Base-by-base conservation (phyloP, 352 stramenopile genomes). In the Halophytophthora batemanensis region DNA sequence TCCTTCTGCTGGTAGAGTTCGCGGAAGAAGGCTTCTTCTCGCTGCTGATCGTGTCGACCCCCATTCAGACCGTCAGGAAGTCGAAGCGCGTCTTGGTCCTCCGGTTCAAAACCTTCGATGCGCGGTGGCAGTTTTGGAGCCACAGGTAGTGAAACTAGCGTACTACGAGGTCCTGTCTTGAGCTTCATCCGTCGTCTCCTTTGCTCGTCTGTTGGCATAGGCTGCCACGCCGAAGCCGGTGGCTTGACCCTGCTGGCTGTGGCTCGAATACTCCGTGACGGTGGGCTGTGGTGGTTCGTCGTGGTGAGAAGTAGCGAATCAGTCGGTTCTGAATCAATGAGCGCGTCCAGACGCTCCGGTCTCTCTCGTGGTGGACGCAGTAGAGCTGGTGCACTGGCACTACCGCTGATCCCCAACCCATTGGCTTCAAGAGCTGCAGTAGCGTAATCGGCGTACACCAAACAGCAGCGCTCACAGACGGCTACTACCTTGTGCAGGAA, bases 401-500 rank as follows among this genome's bases (percentile, higher is more conserved):
- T 69, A 19, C 36, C 62, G 29, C 56, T 53, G 25, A 66, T 56
- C 3, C 61, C 61, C 13, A 93, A 60, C 28, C 64, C 83, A 40
- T 93, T 93, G 11, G 69, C 63, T 56, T 93, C 82, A 17, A 93
- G 66, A 7, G 81, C 77, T 25, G 67, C 73, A 8, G 82, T 91
- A 22, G 67, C 67, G 56, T 89, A 93, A 61, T 98, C 86, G 8
- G 92, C 82, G 59, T 98, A 98, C 5, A 97, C 83, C 17, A 98
- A 72, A 45, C 86, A 98, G 63, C 93, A 98, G 28, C 61, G 65
- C 51, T 98, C 93, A 41, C 95, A 98, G 0, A 98, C 82, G 2
- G 71, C 64, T 4, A 91, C 85, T 3, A 77, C 86, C 65, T 98
- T 98, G 64, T 97, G 93, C 6, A 98, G 61, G 58, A 98, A 98